Conservation (phyloP, 257 asterid species). For the Apocynum venetum region DNA sequence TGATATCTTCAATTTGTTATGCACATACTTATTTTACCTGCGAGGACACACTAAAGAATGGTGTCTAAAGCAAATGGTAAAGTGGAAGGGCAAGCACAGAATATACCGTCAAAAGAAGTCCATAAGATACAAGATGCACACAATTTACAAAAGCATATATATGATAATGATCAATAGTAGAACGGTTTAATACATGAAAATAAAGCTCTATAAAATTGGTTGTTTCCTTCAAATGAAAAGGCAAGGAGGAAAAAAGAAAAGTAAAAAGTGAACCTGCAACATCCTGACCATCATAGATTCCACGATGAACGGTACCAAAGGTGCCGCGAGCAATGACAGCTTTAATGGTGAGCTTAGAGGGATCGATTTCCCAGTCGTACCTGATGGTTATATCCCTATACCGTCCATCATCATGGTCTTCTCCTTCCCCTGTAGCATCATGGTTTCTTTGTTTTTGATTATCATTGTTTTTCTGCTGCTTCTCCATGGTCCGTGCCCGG, state of each 20-base stretch:
- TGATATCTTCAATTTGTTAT: background rate
- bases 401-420: constrained; percentile 10
- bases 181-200: background rate
- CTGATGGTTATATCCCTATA: constrained; percentile 48
- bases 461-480: constrained; percentile 27
- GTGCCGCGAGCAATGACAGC: constrained; percentile 72
- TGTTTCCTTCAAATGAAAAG: too few relatives aligned
- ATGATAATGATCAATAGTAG: background rate
- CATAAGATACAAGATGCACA: background rate
- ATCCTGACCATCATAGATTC: constrained; percentile 62
- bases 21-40: background rate
- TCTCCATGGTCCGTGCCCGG: constrained; percentile 52
- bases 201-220: background rate
- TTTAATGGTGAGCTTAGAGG: constrained; percentile 58
- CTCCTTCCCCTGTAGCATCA: constrained; percentile 2
- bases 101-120: background rate
- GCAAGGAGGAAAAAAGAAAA: background rate
- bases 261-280: constrained; percentile 52
- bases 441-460: background rate
- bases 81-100: background rate
- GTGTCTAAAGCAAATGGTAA: background rate
- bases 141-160: background rate
- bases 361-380: constrained; percentile 76
- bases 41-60: background rate
- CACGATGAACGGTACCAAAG: constrained; percentile 83